A percentile compares a stretch with the other conserved stretches of the same genome.
Evolutionary conservation across 2,329 filamentous ascomycete genomes (phyloP).

Genomic region (Clonostachys sp.): DNA sequence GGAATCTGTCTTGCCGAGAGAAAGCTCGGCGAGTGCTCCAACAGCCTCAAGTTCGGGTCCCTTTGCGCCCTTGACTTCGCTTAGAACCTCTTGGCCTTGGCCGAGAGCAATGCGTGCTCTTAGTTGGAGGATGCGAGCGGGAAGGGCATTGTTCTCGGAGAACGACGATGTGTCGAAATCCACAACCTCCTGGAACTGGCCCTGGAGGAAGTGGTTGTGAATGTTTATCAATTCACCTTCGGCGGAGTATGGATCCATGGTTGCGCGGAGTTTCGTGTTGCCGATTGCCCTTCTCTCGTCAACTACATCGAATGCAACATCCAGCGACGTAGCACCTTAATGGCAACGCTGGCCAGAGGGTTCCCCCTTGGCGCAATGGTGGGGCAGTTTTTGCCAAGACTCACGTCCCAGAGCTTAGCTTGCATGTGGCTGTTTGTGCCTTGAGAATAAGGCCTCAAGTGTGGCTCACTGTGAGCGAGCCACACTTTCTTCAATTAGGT

Average conservation of each 20-base stretch:
- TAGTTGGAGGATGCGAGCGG: slow-evolving; percentile 72
- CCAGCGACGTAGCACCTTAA: no score
- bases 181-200: slow-evolving; percentile 81
- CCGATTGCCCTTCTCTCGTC: no score
- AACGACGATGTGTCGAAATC: slow-evolving; percentile 81
- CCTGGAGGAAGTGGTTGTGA: slow-evolving; percentile 68
- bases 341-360: no score
- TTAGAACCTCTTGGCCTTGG: slow-evolving; percentile 68
- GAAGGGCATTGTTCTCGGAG: slow-evolving; percentile 71
- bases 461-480: slow-evolving; percentile 15
- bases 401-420: slow-evolving; percentile 3
- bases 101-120: slow-evolving; percentile 82
- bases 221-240: slow-evolving; percentile 70
- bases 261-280: neutral
- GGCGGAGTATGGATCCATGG: slow-evolving; percentile 66
- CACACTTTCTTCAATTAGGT: slow-evolving; percentile 21
- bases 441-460: slow-evolving; percentile 12
- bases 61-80: slow-evolving; percentile 60
- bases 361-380: slow-evolving; percentile 9
- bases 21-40: slow-evolving; percentile 67
- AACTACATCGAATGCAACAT: no score
- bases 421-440: slow-evolving; percentile 13
- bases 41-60: slow-evolving; percentile 75
- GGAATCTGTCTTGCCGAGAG: slow-evolving; percentile 52
- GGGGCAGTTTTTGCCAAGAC: slow-evolving; percentile 12